Conservation (phyloP, 192 early-diverging fungal species). For the Mortierella hygrophila region DNA sequence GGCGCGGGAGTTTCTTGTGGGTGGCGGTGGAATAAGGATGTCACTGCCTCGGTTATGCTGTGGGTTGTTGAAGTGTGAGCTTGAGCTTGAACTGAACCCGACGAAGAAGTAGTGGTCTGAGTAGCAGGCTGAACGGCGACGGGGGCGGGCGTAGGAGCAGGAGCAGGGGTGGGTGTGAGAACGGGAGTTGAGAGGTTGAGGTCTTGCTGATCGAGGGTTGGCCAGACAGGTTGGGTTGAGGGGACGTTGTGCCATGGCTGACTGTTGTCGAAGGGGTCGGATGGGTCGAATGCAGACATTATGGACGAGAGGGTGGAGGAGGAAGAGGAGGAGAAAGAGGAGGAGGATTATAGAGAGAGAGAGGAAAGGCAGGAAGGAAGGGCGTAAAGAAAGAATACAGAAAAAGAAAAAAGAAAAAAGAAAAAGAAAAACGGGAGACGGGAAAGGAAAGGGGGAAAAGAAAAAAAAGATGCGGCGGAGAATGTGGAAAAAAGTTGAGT, state of each 20-base stretch:
- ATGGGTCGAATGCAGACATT: slow-evolving; percentile 24
- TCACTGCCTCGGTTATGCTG: neutral
- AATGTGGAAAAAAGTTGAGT: neutral
- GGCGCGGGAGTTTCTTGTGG: neutral
- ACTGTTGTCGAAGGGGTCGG: slow-evolving; percentile 39
- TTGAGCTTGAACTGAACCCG: neutral
- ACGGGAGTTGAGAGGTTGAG: neutral
- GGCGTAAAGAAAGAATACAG: too few species aligned
- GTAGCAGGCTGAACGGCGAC: neutral
- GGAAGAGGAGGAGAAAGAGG: neutral
- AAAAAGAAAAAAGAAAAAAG: neutral
- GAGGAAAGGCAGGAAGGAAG: neutral
- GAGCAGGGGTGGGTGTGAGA: neutral
- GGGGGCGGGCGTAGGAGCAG: neutral
- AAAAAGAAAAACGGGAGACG: slow-evolving; percentile 6
- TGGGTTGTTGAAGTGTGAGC: neutral
- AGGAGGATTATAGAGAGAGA: neutral
- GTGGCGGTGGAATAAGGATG: neutral
- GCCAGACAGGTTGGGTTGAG: neutral
- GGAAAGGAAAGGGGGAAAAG: neutral
- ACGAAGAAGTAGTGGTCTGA: neutral
- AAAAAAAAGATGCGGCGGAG: slow-evolving; percentile 4
- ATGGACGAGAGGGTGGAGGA: neutral
- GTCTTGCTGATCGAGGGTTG: neutral
- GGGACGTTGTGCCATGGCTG: slow-evolving; percentile 36